Evolutionary conservation across 495 filamentous ascomycete species (phyloP), one percentile per base, ranked within the genome.

Genomic region (Daldinia caldariorum): DNA sequence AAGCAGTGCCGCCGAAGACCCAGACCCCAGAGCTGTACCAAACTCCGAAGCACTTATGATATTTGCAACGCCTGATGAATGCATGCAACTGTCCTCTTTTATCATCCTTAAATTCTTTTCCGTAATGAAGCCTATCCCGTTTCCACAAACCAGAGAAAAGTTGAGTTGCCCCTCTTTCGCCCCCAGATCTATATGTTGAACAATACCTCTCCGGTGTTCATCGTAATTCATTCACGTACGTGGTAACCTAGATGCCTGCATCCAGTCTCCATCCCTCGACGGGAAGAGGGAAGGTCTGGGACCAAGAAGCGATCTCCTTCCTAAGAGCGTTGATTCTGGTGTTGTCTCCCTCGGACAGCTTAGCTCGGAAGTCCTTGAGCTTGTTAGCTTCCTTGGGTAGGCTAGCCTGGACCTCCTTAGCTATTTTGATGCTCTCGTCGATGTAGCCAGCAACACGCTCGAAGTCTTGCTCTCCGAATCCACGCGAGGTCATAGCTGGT

Each of bases 291-390:
- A 97, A 98, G 57, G 89, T 89, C 78, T 86, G 85, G 78, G 92
- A 92, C 96, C 96, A 99, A 49, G 80, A 81, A 49, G 91, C 83
- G 76, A 99, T 91, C 87, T 98, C 94, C 86, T 92, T 90, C 85
- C 88, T 91, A 76, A 97, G 85, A 68, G 86, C 88, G 67, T 88
- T 85, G 79, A 99, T 91, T 84, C 92, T 91, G 53, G 86, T 76
- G 47, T 97, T 86, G 71, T 90, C 87, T 55, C 92, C 93, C 64
- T 84, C 83, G 58, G 91, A 87, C 59, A 97, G 91, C 86, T 92
- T 94, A 75, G 90, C 89, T 84, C 94, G 94, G 90, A 99, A 99
- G 85, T 99, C 96, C 89, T 98, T 98, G 75, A 94, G 91, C 89
- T 94, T 97, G 87, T 99, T 99, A 67, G 92, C 93, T 80, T 94